phyloP scores from a whole-genome alignment of 2,329 filamentous ascomycete species.

The Penicillium concentricum region DNA sequence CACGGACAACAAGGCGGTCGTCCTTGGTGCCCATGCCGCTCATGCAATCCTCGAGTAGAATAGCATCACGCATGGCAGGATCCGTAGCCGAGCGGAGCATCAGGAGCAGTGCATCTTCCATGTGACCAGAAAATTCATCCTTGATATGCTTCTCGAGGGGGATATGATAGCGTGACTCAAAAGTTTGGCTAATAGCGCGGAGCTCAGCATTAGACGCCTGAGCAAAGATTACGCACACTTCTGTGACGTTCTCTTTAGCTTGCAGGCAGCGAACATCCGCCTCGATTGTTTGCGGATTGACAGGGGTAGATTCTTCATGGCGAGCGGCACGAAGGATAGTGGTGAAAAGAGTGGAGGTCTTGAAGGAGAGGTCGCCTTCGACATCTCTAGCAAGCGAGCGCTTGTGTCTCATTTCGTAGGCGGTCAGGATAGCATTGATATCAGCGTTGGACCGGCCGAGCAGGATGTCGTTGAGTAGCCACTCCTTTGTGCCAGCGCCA shows the following conservation, averaged over 20 bases:
- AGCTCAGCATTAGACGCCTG: constrained; percentile 78
- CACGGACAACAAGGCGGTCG: constrained; percentile 69
- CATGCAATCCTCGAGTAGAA: constrained; percentile 83
- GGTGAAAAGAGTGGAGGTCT: constrained; percentile 81
- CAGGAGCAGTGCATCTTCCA: constrained; percentile 78
- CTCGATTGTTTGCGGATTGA: constrained; percentile 71
- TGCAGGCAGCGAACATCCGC: constrained; percentile 75
- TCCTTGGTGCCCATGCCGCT: constrained; percentile 85
- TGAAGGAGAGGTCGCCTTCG: constrained; percentile 75
- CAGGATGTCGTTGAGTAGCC: constrained; percentile 80
- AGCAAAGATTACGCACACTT: constrained; percentile 74
- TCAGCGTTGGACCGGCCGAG: constrained; percentile 84
- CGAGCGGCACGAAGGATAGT: constrained; percentile 74
- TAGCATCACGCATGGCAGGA: constrained; percentile 79
- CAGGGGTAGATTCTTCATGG: constrained; percentile 73
- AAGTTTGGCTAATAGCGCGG: constrained; percentile 73
- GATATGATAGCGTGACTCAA: constrained; percentile 69
- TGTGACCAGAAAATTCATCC: constrained; percentile 86
- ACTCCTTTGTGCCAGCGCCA: constrained; percentile 82
- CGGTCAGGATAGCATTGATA: constrained; percentile 76
- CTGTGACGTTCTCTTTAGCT: constrained; percentile 46
- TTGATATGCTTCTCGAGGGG: constrained; percentile 71
- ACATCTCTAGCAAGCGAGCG: constrained; percentile 70
- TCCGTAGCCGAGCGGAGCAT: constrained; percentile 77
- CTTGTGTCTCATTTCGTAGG: constrained; percentile 68